Base-by-base conservation (phyloP, 2,329 filamentous ascomycete genomes). In the Paradendryphiella salina region DNA sequence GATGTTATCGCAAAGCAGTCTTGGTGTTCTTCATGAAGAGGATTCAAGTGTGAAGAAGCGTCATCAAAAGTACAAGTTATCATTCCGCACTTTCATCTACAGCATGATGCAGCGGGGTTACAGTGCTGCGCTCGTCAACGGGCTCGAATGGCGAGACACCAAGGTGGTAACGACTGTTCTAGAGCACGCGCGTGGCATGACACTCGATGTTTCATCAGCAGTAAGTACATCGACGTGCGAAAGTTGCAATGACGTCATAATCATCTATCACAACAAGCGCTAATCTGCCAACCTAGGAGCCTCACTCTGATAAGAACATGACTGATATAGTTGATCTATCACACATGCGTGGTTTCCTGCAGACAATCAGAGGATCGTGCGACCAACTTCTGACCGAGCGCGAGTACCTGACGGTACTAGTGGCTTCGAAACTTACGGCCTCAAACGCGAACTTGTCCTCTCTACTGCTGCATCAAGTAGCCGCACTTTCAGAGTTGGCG, bases 101-200 rank as follows among this genome's bases (percentile, higher is more conserved):
- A 77, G 74, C 50, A 80, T 88, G 51, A 77, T 84, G 43, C 66
- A 64, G 0, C 71, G 74, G n/a, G 81, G 82, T 0, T 83, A 81
- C 64, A 86, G 84, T 61, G 76, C 86, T 5, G 84, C 83, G 1
- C 72, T 89, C 18, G 76, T 89, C 35, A 85, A 89, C 52, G 80
- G 79, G 28, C 66, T 88, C 9, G 80, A 85, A 43, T 87, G 83
- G 60, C 73, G 76, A 40, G 86, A 87, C 63, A 86, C 84, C 1
- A 88, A 87, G 70, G 82, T 83, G 35, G 54, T 66, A 36, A 64
- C 56, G 20, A 60, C 59, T 14, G 60, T 60, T n/a, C 52, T 61
- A 15, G 54, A 61, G 48, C 54, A 61, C 32, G 52, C 59, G 7
- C 60, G 59, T 29, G 52, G 47, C 13, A 53, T 64, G 60, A 54